Conservation (phyloP, 2,329 filamentous ascomycete genomes). For the Penicillium polonicum region DNA sequence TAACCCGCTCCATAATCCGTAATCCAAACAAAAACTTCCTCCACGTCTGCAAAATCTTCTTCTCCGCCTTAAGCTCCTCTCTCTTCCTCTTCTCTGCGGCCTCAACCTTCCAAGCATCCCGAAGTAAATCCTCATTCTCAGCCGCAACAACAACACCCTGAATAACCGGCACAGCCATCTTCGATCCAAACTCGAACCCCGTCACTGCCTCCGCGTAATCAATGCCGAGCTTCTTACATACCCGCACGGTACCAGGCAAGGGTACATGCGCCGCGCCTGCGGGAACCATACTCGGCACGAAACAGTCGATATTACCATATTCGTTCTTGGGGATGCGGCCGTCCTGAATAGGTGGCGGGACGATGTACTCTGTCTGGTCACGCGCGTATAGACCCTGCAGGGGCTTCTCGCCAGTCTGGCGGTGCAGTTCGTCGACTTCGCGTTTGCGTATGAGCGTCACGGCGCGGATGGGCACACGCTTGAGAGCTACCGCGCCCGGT, state of each 20-base stretch:
- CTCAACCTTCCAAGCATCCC: constrained; percentile 76
- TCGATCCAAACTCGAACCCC: constrained; percentile 92
- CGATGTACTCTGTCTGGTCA: constrained; percentile 93
- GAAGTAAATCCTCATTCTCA: constrained; percentile 71
- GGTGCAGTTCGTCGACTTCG: constrained; percentile 82
- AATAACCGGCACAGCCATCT: constrained; percentile 89
- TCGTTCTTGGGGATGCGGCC: constrained; percentile 90
- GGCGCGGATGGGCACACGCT: constrained; percentile 83
- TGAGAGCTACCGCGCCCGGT: constrained; percentile 70
- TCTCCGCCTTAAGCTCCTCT: constrained; percentile 79
- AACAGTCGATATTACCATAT: constrained; percentile 96
- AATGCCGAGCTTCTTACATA: constrained; percentile 80
- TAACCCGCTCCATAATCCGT: constrained; percentile 74
- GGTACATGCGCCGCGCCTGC: constrained; percentile 80
- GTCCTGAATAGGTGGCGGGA: constrained; percentile 78
- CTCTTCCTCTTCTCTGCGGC: constrained; percentile 72
- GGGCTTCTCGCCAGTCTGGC: constrained; percentile 75
- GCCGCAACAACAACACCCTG: constrained; percentile 84
- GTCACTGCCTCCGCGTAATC: constrained; percentile 94
- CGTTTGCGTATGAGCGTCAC: constrained; percentile 84
- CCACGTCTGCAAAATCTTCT: constrained; percentile 73
- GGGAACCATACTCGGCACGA: constrained; percentile 90
- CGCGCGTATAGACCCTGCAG: constrained; percentile 81
- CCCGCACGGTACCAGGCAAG: constrained; percentile 69
- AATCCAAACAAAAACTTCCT: constrained; percentile 82